These are phyloP conservation scores for Lycium ferocissimum DNA, from an alignment of 257 asterid genomes.

Conservation along the genomic window DNA sequence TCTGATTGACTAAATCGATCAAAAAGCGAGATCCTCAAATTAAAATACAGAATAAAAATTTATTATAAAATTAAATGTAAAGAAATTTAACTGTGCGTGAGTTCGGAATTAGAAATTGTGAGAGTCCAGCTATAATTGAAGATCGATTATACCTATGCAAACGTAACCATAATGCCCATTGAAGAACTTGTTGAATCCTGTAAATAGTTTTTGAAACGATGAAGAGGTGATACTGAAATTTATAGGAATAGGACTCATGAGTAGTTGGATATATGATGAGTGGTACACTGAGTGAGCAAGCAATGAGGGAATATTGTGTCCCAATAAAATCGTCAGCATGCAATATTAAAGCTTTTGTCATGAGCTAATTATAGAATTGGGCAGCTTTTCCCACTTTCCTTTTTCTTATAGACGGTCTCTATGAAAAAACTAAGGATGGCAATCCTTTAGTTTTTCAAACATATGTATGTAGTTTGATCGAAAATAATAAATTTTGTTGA, in stretches of 20 bases:
- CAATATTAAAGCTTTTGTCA: constrained; percentile 26
- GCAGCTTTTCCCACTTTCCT: constrained; percentile 2
- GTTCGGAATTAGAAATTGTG: neutral
- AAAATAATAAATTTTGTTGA: neutral
- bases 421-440: neutral
- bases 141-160: neutral
- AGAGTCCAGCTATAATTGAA: neutral
- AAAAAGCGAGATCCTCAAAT: neutral
- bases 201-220: neutral
- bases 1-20: neutral
- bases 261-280: neutral
- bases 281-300: constrained; percentile 20
- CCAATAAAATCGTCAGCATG: constrained; percentile 20
- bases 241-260: neutral
- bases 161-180: too few species aligned
- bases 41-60: too few species aligned
- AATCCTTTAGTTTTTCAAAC: neutral
- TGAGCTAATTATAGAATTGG: neutral
- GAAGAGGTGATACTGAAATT: too few species aligned
- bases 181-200: too few species aligned
- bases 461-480: neutral
- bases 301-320: neutral
- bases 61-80: neutral
- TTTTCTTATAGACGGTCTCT: constrained; percentile 13
- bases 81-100: neutral